Percentiles rank a stretch among this genome's conserved stretches.
Conservation (phyloP, 2,329 filamentous ascomycete genomes). For the Dactylellina parvicollis region DNA sequence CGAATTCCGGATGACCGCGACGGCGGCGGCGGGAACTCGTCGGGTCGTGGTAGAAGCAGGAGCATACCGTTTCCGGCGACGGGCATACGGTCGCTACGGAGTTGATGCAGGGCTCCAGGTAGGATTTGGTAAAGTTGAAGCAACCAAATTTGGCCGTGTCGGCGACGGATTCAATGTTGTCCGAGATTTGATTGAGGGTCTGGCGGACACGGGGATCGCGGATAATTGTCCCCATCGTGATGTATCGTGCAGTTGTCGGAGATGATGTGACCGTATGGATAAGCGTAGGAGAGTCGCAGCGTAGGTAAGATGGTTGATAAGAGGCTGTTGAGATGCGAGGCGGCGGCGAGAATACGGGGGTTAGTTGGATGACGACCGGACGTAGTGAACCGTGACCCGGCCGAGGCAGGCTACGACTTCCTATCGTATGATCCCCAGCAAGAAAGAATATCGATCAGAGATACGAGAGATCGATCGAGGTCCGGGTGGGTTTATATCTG, state of each 20-base stretch:
- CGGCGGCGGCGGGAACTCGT: conserved; percentile 65
- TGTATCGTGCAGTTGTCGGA: not conserved
- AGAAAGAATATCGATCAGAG: conserved; percentile 7
- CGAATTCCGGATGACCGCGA: conserved; percentile 68
- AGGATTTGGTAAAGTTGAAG: conserved; percentile 72
- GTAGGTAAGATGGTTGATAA: conserved; percentile 16
- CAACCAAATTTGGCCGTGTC: conserved; percentile 72
- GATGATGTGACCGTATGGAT: not conserved
- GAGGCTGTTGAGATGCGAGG: conserved; percentile 2
- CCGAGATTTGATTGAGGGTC: conserved; percentile 73
- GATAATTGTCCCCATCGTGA: conserved; percentile 51
- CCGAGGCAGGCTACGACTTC: not conserved
- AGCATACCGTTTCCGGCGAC: conserved; percentile 68
- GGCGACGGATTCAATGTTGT: conserved; percentile 74
- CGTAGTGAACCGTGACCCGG: not conserved
- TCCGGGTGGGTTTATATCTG: conserved; percentile 23
- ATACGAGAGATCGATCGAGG: conserved; percentile 13
- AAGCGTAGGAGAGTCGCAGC: not conserved
- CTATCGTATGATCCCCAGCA: conserved; percentile 2
- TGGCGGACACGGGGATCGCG: conserved; percentile 70
- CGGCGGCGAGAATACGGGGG: conserved; percentile 26
- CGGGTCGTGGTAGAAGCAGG: conserved; percentile 65
- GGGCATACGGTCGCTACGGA: conserved; percentile 68
- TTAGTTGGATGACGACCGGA: not conserved
- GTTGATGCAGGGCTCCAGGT: conserved; percentile 70